Evolutionary conservation across 2,329 filamentous ascomycete species (phyloP).

Genomic region (Fusarium phyllophilum): DNA sequence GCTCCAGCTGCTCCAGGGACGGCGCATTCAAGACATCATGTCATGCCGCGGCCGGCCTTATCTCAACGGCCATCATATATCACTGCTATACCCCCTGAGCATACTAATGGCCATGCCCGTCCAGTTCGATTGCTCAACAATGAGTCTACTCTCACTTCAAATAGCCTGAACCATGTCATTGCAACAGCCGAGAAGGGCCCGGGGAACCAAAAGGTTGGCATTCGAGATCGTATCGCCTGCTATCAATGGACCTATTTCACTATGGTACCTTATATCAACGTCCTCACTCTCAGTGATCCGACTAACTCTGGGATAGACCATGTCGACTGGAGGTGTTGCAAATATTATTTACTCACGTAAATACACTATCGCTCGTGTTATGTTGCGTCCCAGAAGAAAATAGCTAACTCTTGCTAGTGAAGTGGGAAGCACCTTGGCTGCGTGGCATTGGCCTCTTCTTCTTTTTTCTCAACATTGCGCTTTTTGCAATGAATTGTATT

Average conservation of each 20-base stretch:
- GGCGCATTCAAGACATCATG: background rate
- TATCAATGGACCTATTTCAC: slow-evolving; percentile 83
- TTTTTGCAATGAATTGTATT: slow-evolving; percentile 71
- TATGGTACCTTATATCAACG: slow-evolving; percentile 45
- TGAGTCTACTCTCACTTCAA: slow-evolving; percentile 25
- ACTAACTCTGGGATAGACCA: slow-evolving; percentile 36
- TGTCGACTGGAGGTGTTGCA: slow-evolving; percentile 67
- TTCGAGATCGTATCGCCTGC: slow-evolving; percentile 63
- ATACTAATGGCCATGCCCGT: background rate
- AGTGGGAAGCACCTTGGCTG: slow-evolving; percentile 60
- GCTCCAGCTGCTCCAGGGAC: slow-evolving; percentile 10
- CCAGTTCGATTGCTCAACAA: slow-evolving; percentile 20
- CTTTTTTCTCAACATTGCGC: slow-evolving; percentile 69
- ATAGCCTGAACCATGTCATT: slow-evolving; percentile 50
- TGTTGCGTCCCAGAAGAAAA: background rate
- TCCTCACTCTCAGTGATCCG: background rate
- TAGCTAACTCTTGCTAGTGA: slow-evolving; percentile 31
- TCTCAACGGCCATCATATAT: slow-evolving; percentile 34
- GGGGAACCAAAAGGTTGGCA: slow-evolving; percentile 50
- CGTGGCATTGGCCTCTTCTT: slow-evolving; percentile 68
- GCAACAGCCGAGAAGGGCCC: slow-evolving; percentile 44
- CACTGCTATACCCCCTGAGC: slow-evolving; percentile 14
- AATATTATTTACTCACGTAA: slow-evolving; percentile 60
- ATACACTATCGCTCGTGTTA: background rate
- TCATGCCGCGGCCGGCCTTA: slow-evolving; percentile 19